Evolutionary conservation across 2,329 filamentous ascomycete genomes (phyloP).

Genomic region (Dactylellina drechsleri): DNA sequence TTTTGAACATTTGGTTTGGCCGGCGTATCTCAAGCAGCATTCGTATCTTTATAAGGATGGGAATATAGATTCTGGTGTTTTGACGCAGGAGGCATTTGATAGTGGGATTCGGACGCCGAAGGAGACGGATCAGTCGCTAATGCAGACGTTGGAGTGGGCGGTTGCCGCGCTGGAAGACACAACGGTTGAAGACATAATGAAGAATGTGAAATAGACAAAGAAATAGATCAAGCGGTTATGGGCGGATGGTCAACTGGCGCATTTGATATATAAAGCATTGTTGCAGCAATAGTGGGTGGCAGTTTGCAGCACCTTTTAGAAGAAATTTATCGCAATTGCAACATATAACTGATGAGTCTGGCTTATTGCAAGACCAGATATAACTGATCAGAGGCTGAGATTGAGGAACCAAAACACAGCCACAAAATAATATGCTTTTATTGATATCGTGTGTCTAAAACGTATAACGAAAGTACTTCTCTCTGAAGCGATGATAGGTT

Average conservation of each 20-base stretch:
- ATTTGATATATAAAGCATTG: not conserved
- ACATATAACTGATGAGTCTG: too few species aligned
- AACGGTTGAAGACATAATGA: not conserved
- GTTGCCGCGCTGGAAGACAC: slow-evolving; percentile 62
- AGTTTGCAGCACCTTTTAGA: not conserved
- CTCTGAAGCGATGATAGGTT: slow-evolving; percentile 45
- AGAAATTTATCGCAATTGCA: too few species aligned
- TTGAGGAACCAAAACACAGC: not conserved
- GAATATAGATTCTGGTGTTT: slow-evolving; percentile 70
- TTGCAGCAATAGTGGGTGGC: not conserved
- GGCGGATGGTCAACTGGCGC: not conserved
- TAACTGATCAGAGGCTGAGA: not conserved
- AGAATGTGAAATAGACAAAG: not conserved
- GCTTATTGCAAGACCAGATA: too few species aligned
- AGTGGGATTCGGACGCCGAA: slow-evolving; percentile 67
- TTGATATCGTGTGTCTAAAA: slow-evolving; percentile 27
- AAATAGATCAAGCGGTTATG: not conserved
- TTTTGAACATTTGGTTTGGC: slow-evolving; percentile 94
- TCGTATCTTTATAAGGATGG: slow-evolving; percentile 78
- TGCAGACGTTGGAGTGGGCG: slow-evolving; percentile 73
- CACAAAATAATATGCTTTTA: slow-evolving; percentile 18
- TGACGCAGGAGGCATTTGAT: slow-evolving; percentile 65
- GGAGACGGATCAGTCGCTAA: slow-evolving; percentile 70
- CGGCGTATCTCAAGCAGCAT: slow-evolving; percentile 75
- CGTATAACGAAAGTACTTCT: slow-evolving; percentile 7